Base-by-base conservation (phyloP, 2,329 filamentous ascomycete genomes). In the Cladobotryum mycophilum region DNA sequence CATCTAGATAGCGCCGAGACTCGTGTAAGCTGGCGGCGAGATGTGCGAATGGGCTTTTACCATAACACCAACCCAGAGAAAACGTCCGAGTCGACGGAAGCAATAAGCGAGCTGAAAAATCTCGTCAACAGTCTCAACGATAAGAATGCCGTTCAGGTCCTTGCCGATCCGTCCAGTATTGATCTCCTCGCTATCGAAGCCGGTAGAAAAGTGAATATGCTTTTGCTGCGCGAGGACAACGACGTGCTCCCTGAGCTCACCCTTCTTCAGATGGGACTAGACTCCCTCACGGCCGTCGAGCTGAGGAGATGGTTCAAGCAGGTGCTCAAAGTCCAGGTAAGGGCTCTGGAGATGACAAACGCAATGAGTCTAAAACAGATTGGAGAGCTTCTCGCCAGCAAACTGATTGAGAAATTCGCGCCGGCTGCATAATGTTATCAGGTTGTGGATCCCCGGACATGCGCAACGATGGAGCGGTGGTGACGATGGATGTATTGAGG, bases 201-300 rank as follows among this genome's bases (percentile, higher is more conserved):
- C n/a, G 59, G 53, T 1, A 52, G 41, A 17, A 55, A 55, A 22
- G 48, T 60, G 0, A 51, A 56, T 9, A 46, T 36, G 2, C 53
- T 62, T 15, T 22, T 55, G 40, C 54, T 61, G 33, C 55, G 51
- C 18, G 34, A 42, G 8, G 44, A 57, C 8, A 53, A 50, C 20
- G 53, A 47, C 8, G 33, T 47, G 14, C 42, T 49, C 20, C 47
- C 41, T 20, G 37, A 18, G 1, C 8, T 20, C 45, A 20, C 41
- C 6, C 53, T 58, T 30, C 40, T 30, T 20, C 56, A 56, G 3
- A 35, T 61, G 7, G 59, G 58, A 8, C 8, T 61, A 11, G 61
- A 63, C 37, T 61, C 59, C 3, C 38, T 63, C 12, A 53, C 61
- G 1, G 58, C 50, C 1, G 44, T 63, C 5, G 61, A 63, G 45